phyloP scores from a whole-genome alignment of 345 rosid species.

The Salix dunnii region DNA sequence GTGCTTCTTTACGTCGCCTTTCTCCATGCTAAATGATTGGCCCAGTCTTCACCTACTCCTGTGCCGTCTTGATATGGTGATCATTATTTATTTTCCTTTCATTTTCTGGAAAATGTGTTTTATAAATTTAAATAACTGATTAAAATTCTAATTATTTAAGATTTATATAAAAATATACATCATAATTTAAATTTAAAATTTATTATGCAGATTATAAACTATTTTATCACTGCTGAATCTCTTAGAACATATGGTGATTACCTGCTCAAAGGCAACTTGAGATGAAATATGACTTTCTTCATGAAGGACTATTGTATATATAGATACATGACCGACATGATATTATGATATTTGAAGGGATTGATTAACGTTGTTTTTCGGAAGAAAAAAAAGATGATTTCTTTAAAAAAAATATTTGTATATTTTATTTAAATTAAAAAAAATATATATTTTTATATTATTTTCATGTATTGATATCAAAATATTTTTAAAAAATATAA shows the following conservation, averaged over 20 bases:
- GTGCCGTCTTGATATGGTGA: neutral
- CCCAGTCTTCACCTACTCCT: neutral
- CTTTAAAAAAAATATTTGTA: too few relatives aligned
- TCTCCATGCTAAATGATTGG: neutral
- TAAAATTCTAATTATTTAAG: too few relatives aligned
- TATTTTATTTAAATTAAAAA: too few relatives aligned
- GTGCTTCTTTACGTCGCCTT: neutral
- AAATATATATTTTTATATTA: too few relatives aligned
- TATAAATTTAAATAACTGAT: too few relatives aligned
- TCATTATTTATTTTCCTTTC: too few relatives aligned
- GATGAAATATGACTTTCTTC: neutral
- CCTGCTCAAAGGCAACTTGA: neutral
- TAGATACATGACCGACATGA: neutral
- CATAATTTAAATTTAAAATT: rapidly evolving
- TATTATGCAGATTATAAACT: rapidly evolving
- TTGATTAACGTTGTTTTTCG: too few relatives aligned
- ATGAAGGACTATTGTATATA: neutral
- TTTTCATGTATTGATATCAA: too few relatives aligned
- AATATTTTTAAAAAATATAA: too few relatives aligned
- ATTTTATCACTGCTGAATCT: too few relatives aligned
- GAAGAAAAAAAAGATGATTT: too few relatives aligned
- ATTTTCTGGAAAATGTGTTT: too few relatives aligned
- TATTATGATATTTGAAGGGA: neutral
- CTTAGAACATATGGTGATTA: neutral
- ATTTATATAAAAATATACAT: rapidly evolving